A percentile compares a stretch with the other conserved stretches of the same genome.
Evolutionary conservation across 805 yeast genomes (phyloP).

Genomic region (Yamadazyma sp.): DNA sequence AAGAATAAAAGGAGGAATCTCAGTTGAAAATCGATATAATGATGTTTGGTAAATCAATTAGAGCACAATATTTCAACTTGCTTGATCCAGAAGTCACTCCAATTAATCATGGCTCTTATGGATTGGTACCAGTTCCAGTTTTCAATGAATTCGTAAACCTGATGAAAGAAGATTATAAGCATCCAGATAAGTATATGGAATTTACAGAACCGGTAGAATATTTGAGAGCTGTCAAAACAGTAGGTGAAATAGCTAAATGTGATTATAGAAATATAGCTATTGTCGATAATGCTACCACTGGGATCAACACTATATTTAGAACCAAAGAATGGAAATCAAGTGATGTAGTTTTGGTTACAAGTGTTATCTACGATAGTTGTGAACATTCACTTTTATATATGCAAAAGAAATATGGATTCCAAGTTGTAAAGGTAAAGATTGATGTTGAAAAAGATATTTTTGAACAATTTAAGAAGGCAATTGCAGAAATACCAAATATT

Average conservation of each 20-base stretch:
- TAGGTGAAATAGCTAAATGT: slow-evolving; percentile 40
- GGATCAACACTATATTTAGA: slow-evolving; percentile 54
- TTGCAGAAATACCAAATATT: slow-evolving; percentile 13
- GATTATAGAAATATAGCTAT: slow-evolving; percentile 49
- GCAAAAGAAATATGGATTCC: slow-evolving; percentile 25
- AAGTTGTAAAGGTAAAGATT: slow-evolving; percentile 34
- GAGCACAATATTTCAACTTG: slow-evolving; percentile 43
- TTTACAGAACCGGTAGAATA: slow-evolving; percentile 24
- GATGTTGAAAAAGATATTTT: slow-evolving; percentile 29
- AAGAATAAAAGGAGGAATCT: too few relatives aligned
- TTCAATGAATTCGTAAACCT: slow-evolving; percentile 31
- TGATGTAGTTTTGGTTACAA: slow-evolving; percentile 49
- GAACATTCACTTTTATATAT: slow-evolving; percentile 47
- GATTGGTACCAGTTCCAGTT: slow-evolving; percentile 51
- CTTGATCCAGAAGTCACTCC: slow-evolving; percentile 40
- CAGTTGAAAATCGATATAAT: too few relatives aligned
- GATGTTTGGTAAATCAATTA: slow-evolving; percentile 50
- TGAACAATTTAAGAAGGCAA: slow-evolving; percentile 14
- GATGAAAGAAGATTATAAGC: slow-evolving; percentile 22
- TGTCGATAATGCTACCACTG: slow-evolving; percentile 59
- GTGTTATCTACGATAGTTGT: slow-evolving; percentile 55
- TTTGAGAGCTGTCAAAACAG: slow-evolving; percentile 34
- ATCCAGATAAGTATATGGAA: slow-evolving; percentile 48
- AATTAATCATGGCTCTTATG: slow-evolving; percentile 67
- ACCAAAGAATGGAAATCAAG: slow-evolving; percentile 49